Base-by-base conservation (phyloP, 768 basidiomycete species). In the Kwoniella dendrophila region DNA sequence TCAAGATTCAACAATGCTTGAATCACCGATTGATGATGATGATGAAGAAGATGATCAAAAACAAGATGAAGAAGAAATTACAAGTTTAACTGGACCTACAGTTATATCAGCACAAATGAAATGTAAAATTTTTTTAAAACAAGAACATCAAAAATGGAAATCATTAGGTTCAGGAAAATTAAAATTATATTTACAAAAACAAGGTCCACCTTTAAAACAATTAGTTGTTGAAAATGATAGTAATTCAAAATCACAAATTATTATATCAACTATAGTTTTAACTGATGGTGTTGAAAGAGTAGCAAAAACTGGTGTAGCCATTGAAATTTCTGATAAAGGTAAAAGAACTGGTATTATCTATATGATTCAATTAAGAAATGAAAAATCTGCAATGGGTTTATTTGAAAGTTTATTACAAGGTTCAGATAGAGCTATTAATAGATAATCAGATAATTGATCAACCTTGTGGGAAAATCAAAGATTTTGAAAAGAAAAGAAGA, bases 231-330 rank as follows among this genome's bases (percentile, higher is more conserved):
- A 93, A 79, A 85, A 88, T 7, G 90, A 93, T 65, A 84, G 84
- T n/a, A n/a, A n/a, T 70, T 84, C 86, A 58, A 88, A 87, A 70
- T 78, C 78, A 64, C 83, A 86, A 4, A 82, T 92, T 68, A 79
- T 98, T 41, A 93, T 99, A 66, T 95, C 92, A 41, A 97, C 96
- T 5, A 96, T 98, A 64, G 90, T 99, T 30, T 82, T 97, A 53
- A 91, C 88, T 4, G 94, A 97, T 77, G 96, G 94, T 7, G 95
- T 98, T 27, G 96, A 99, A 80, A 84, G 95, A 47, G 95, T 99
- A n/a, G 96, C 91, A 22, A 97, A 95, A 81, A 98, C 95, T 2
- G 96, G 96, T 14, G 88, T 99, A 40, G 96, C 96, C 45, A 88
- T 99, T 65, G 95, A 98, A 79, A 81, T 99, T 53, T 93, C 90